Percentiles rank a stretch among this genome's conserved stretches.
Evolutionary conservation across 2,329 filamentous ascomycete genomes (phyloP).

Genomic region (Talaromyces sp.): DNA sequence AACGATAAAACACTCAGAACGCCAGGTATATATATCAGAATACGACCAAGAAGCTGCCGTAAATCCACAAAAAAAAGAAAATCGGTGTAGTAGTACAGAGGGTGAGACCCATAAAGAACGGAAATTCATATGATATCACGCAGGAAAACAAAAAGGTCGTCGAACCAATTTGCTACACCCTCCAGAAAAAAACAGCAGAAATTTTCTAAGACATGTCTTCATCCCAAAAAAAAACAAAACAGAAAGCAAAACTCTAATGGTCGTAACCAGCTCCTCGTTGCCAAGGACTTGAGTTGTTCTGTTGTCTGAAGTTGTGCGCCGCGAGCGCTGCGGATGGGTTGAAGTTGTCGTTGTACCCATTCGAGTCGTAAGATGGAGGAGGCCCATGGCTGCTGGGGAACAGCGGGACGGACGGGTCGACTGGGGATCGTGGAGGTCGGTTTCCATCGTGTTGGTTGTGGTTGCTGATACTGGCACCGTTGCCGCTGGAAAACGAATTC

Average conservation of each 20-base stretch:
- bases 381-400: constrained; percentile 42
- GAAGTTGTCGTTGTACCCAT: constrained; percentile 15
- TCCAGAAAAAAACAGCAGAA: not conserved
- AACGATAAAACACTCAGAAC: not conserved
- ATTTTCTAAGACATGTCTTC: constrained; percentile 30
- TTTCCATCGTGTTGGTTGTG: constrained; percentile 34
- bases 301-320: constrained; percentile 34
- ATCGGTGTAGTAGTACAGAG: not conserved
- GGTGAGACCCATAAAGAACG: not conserved
- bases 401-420: constrained; percentile 42
- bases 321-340: constrained; percentile 26
- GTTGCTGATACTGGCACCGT: constrained; percentile 45
- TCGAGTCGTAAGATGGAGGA: constrained; percentile 29
- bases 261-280: constrained; percentile 63
- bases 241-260: constrained; percentile 32
- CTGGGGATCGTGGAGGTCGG: constrained; percentile 38
- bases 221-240: constrained; percentile 27
- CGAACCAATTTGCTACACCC: not conserved
- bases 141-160: not conserved
- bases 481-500: constrained; percentile 57
- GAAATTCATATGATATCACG: not conserved
- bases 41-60: not conserved
- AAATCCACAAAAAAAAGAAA: not conserved
- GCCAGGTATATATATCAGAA: not conserved
- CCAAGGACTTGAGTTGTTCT: constrained; percentile 58